Evolutionary conservation across 2,329 filamentous ascomycete species (phyloP).

Genomic region (Gyromitra esculenta): DNA sequence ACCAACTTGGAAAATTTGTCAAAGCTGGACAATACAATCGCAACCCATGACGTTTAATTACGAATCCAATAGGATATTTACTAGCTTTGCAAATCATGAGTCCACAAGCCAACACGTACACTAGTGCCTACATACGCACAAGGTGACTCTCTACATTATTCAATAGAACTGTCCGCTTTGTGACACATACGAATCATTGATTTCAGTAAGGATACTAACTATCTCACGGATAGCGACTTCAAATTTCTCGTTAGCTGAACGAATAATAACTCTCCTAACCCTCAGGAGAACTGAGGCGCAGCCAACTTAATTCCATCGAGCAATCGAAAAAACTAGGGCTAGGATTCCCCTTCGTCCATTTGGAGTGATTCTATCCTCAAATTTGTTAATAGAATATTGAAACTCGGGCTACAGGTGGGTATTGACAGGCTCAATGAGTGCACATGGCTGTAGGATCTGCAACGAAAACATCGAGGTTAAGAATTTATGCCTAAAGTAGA

Average conservation of each 20-base stretch:
- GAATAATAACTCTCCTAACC: background rate
- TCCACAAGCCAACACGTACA: no score
- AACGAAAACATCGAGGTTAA: no score
- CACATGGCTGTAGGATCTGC: no score
- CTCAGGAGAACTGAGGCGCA: background rate
- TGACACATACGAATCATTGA: background rate
- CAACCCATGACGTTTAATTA: no score
- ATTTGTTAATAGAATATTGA: no score
- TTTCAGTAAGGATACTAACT: background rate
- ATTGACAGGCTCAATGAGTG: no score
- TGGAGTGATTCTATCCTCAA: no score
- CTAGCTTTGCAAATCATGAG: background rate
- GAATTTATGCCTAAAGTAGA: no score
- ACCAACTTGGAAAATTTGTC: background rate
- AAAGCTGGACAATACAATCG: background rate
- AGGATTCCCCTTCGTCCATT: background rate
- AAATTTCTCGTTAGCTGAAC: slow-evolving; percentile 12
- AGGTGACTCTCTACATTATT: background rate
- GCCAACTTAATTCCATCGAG: background rate
- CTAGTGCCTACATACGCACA: background rate
- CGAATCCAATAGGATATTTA: no score
- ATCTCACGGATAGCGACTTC: background rate
- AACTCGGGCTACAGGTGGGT: no score
- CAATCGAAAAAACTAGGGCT: background rate
- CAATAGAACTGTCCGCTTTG: background rate